Evolutionary conservation across 495 filamentous ascomycete genomes (phyloP).

Genomic region (Penicillium canescens): DNA sequence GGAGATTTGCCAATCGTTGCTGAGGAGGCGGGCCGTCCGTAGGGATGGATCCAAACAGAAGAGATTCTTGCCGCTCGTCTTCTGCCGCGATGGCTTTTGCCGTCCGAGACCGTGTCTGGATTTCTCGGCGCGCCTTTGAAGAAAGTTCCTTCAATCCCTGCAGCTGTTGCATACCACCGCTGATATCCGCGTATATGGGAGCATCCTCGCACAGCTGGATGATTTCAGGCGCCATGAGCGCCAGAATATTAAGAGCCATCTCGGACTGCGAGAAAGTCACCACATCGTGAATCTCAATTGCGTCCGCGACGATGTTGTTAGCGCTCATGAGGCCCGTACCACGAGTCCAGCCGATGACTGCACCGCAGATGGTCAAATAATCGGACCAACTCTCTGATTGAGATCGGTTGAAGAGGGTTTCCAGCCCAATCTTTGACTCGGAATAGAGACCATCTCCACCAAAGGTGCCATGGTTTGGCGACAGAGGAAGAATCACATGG

Average conservation of each 20-base stretch:
- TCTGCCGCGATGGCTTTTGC: slow-evolving; percentile 90
- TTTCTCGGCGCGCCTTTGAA: slow-evolving; percentile 77
- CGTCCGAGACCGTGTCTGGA: slow-evolving; percentile 87
- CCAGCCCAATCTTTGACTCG: slow-evolving; percentile 98
- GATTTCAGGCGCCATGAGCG: slow-evolving; percentile 88
- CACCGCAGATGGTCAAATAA: too few species aligned
- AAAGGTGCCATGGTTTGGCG: slow-evolving; percentile 94
- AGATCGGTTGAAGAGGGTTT: too few species aligned
- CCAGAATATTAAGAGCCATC: slow-evolving; percentile 95
- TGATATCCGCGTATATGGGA: slow-evolving; percentile 90
- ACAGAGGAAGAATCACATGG: slow-evolving; percentile 91
- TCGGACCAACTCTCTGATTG: too few species aligned
- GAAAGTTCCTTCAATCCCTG: slow-evolving; percentile 86
- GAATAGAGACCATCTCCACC: slow-evolving; percentile 95
- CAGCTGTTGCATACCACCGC: slow-evolving; percentile 90
- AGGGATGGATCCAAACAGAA: slow-evolving; percentile 80
- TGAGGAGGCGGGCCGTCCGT: neutral
- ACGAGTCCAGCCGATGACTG: slow-evolving; percentile 96
- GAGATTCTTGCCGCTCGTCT: slow-evolving; percentile 79
- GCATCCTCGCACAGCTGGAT: slow-evolving; percentile 89
- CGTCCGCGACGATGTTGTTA: slow-evolving; percentile 93
- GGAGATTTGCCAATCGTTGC: slow-evolving; percentile 75
- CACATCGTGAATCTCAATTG: slow-evolving; percentile 89
- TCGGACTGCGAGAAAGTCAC: slow-evolving; percentile 95
- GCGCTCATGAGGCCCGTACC: slow-evolving; percentile 93